Conservation (phyloP, 2,329 filamentous ascomycete genomes). For the Sporothrix inflata region DNA sequence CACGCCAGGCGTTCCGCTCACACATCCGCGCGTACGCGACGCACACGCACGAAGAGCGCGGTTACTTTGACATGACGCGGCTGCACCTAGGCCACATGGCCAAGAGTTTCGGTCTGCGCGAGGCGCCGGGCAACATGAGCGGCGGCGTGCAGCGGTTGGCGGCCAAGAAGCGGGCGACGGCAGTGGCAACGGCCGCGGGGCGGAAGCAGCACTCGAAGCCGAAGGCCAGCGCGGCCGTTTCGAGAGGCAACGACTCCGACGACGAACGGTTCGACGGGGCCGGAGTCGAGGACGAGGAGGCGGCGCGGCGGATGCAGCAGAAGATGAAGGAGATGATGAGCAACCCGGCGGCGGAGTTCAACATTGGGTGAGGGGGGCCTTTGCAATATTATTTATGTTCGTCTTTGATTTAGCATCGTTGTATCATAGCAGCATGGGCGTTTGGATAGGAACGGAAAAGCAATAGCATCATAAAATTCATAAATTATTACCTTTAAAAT, state of each 20-base stretch:
- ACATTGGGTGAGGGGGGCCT: constrained; percentile 34
- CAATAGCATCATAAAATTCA: background rate
- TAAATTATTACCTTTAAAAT: too few species aligned
- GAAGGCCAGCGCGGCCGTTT: background rate
- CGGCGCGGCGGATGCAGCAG: constrained; percentile 57
- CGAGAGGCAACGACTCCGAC: constrained; percentile 37
- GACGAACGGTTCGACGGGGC: constrained; percentile 43
- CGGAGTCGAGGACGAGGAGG: constrained; percentile 57
- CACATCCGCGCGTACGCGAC: constrained; percentile 95
- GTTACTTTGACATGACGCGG: constrained; percentile 88
- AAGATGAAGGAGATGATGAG: constrained; percentile 38
- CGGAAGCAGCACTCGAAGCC: constrained; percentile 10
- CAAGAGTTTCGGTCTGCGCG: constrained; percentile 88
- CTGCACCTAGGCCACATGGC: constrained; percentile 91
- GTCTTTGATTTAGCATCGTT: background rate
- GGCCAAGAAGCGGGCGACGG: constrained; percentile 36
- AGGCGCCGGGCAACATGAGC: constrained; percentile 83
- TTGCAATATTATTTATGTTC: too few species aligned
- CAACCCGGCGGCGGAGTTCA: constrained; percentile 35
- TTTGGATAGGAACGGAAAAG: constrained; percentile 21
- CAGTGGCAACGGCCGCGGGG: constrained; percentile 31
- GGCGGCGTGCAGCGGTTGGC: constrained; percentile 54
- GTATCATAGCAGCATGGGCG: constrained; percentile 22
- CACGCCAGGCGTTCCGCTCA: constrained; percentile 83
- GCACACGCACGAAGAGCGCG: constrained; percentile 81